A percentile compares a stretch with the other conserved stretches of the same genome.
These are phyloP conservation scores for Aspergillus sp. DNA, from an alignment of 2,329 filamentous ascomycete species.

Conservation along the genomic window DNA sequence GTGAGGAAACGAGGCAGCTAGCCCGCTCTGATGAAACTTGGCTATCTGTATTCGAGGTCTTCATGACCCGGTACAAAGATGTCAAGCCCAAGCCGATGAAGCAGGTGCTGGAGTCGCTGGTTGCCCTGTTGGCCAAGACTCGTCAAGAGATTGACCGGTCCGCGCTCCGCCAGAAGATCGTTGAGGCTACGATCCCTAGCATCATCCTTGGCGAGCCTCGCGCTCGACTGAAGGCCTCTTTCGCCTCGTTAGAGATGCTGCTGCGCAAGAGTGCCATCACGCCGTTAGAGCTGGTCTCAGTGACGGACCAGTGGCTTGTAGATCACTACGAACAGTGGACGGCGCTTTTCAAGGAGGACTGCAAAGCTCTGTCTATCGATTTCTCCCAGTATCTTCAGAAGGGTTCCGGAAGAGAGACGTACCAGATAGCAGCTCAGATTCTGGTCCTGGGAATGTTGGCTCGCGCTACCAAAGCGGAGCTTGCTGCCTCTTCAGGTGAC, in stretches of 20 bases:
- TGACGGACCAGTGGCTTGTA: slow-evolving; percentile 38
- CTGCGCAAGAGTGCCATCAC: slow-evolving; percentile 41
- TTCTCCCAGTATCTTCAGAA: slow-evolving; percentile 22
- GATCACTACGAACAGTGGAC: slow-evolving; percentile 35
- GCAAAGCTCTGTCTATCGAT: slow-evolving; percentile 32
- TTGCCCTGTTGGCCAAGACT: slow-evolving; percentile 35
- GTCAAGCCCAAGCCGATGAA: slow-evolving; percentile 49
- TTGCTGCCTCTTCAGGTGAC: slow-evolving; percentile 32
- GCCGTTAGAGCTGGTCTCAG: slow-evolving; percentile 32
- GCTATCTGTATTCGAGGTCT: slow-evolving; percentile 44
- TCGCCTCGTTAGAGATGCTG: slow-evolving; percentile 40
- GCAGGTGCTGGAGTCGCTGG: slow-evolving; percentile 46
- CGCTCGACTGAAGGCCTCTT: slow-evolving; percentile 40
- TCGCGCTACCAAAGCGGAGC: slow-evolving; percentile 33
- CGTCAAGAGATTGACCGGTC: slow-evolving; percentile 23
- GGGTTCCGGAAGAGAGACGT: slow-evolving; percentile 7
- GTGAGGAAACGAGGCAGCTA: slow-evolving; percentile 35
- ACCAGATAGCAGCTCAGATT: slow-evolving; percentile 30
- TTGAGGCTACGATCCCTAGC: slow-evolving; percentile 35
- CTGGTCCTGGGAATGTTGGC: slow-evolving; percentile 36
- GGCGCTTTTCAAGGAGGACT: slow-evolving; percentile 35
- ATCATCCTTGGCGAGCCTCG: slow-evolving; percentile 43
- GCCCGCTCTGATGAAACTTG: slow-evolving; percentile 39
- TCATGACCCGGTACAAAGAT: slow-evolving; percentile 45
- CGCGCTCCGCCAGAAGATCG: slow-evolving; percentile 28